These are phyloP conservation scores for Alternaria solani DNA, from an alignment of 2,329 filamentous ascomycete species.

Conservation along the genomic window DNA sequence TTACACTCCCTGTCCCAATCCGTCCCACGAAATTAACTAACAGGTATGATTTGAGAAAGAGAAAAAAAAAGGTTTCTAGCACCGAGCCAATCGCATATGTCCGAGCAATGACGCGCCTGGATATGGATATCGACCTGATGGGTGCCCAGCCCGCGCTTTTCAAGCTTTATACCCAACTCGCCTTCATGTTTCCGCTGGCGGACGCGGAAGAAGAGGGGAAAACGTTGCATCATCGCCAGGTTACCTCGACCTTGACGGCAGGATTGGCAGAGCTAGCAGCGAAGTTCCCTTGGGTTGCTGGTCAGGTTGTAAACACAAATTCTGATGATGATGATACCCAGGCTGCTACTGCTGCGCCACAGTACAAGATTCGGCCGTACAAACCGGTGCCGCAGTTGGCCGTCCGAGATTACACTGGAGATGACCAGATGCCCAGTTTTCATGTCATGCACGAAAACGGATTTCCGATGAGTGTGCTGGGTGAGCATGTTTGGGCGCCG, in stretches of 20 bases:
- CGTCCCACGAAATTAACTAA: background rate
- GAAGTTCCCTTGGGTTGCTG: slow-evolving; percentile 59
- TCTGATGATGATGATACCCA: slow-evolving; percentile 17
- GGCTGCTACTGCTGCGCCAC: slow-evolving; percentile 34
- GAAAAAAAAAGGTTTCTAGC: background rate
- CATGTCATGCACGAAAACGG: slow-evolving; percentile 43
- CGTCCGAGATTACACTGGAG: slow-evolving; percentile 55
- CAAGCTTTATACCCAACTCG: slow-evolving; percentile 59
- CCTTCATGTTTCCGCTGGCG: slow-evolving; percentile 50
- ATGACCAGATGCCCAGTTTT: slow-evolving; percentile 50
- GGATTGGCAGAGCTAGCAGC: slow-evolving; percentile 43
- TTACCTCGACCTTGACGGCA: slow-evolving; percentile 17
- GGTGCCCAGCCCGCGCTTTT: slow-evolving; percentile 54
- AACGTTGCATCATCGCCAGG: background rate
- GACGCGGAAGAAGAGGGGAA: slow-evolving; percentile 18
- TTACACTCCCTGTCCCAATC: background rate
- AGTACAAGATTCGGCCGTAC: slow-evolving; percentile 53
- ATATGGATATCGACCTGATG: slow-evolving; percentile 52
- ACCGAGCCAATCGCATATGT: background rate
- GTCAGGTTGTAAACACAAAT: slow-evolving; percentile 49
- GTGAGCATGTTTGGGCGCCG: slow-evolving; percentile 53
- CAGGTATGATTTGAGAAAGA: background rate
- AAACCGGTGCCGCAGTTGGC: slow-evolving; percentile 46
- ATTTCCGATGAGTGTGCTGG: slow-evolving; percentile 60
- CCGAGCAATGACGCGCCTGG: slow-evolving; percentile 13